Percentiles rank a stretch among this genome's conserved stretches.
Evolutionary conservation across 768 basidiomycete genomes (phyloP).

Genomic region (Leucocoprinus sp.): DNA sequence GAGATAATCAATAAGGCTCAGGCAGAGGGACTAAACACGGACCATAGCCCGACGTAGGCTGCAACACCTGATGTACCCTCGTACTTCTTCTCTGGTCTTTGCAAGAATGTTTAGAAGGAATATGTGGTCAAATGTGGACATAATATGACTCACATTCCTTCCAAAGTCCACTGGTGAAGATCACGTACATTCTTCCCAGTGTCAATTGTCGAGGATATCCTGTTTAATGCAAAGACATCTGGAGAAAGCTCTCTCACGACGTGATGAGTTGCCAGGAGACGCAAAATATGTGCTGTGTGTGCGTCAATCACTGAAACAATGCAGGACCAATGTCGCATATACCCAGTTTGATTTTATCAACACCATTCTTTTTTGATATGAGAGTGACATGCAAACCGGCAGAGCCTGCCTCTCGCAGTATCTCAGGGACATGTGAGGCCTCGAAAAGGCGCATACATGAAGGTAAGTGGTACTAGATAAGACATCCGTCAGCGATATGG

Average conservation of each 20-base stretch:
- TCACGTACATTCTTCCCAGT: constrained; percentile 50
- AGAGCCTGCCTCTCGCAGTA: constrained; percentile 57
- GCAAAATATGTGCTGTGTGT: constrained; percentile 55
- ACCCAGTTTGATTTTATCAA: constrained; percentile 48
- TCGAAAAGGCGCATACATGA: constrained; percentile 69
- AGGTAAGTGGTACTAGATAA: constrained; percentile 61
- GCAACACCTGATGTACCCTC: constrained; percentile 55
- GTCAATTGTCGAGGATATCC: constrained; percentile 62
- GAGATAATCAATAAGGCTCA: neutral
- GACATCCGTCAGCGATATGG: constrained; percentile 2
- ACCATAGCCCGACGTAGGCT: constrained; percentile 68
- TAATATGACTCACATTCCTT: constrained; percentile 31
- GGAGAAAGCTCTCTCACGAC: constrained; percentile 62
- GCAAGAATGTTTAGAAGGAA: neutral
- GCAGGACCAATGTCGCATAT: constrained; percentile 16
- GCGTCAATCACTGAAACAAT: neutral
- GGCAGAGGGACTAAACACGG: constrained; percentile 15
- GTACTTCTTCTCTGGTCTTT: constrained; percentile 58
- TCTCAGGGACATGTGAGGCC: constrained; percentile 61
- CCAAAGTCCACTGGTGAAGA: constrained; percentile 28
- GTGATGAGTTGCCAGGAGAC: constrained; percentile 74
- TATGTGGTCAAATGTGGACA: neutral
- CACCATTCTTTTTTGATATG: constrained; percentile 36
- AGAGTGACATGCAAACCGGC: constrained; percentile 39
- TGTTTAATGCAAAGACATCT: constrained; percentile 65